phyloP scores from a whole-genome alignment of 1,284 basidiomycete species.

The Cutaneotrichosporon daszewskae region DNA sequence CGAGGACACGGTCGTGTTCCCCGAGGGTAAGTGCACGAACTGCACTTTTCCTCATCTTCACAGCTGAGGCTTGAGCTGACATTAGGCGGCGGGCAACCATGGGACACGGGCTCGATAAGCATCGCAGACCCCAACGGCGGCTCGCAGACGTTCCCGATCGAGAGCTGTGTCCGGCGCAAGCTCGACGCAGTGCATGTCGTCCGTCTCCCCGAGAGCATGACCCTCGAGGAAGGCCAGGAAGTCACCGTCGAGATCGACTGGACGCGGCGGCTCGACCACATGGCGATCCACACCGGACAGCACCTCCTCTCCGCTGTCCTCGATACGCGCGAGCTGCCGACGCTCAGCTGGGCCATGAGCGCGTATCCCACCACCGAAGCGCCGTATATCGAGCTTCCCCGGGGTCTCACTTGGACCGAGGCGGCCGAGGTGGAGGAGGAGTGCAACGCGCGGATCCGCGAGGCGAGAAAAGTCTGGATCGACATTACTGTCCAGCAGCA shows the following conservation, averaged over 20 bases:
- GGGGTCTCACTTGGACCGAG: conserved; percentile 62
- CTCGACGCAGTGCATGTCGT: conserved; percentile 75
- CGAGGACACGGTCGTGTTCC: conserved; percentile 79
- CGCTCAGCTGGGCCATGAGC: conserved; percentile 64
- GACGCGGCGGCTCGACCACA: conserved; percentile 70
- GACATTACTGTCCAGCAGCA: conserved; percentile 32
- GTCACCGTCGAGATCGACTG: conserved; percentile 61
- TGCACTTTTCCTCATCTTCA: too few relatives aligned
- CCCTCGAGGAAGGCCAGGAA: conserved; percentile 51
- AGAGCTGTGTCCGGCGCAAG: conserved; percentile 64
- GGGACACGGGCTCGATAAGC: conserved; percentile 64
- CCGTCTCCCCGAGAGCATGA: conserved; percentile 40
- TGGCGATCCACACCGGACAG: conserved; percentile 76
- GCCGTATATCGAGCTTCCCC: conserved; percentile 70
- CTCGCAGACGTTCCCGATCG: conserved; percentile 57
- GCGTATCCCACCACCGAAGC: conserved; percentile 57
- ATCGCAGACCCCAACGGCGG: conserved; percentile 34
- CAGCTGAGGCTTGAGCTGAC: conserved; percentile 3
- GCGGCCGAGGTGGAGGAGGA: conserved; percentile 59
- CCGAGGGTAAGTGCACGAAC: conserved; percentile 56
- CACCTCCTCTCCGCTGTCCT: conserved; percentile 77
- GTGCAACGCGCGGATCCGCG: conserved; percentile 58
- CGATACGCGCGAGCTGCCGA: conserved; percentile 65
- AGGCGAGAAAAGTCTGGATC: conserved; percentile 32
- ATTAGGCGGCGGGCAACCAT: conserved; percentile 72